Base-by-base conservation (phyloP, 805 yeast species). In the Pichia occidentalis region DNA sequence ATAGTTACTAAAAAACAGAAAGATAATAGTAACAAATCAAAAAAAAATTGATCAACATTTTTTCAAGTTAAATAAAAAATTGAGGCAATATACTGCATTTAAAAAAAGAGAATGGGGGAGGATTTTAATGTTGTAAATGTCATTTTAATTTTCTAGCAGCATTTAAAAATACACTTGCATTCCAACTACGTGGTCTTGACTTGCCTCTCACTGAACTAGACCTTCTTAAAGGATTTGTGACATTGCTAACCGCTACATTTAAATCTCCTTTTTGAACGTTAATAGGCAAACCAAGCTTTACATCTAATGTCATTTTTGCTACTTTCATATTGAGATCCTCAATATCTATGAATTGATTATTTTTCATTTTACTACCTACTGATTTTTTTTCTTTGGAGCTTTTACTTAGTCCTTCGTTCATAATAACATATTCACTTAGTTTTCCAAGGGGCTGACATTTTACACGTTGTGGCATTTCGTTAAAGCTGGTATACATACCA, bases 1-100 rank as follows among this genome's bases (percentile, higher is more conserved):
- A 54, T 70, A 0, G 38, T 26, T 7, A 37, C 54, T 28, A 50
- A 48, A 28, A 59, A 57, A 40, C 20, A 29, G 7, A 18, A 28
- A 5, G 24, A 27, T 8, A 4, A 23, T 28, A 13, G 21, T 11
- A 18, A 24, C 12, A 22, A 28, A 32, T 3, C 27, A 24, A 25
- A 25, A 24, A n/a, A 23, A 30, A 14, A 2, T n/a, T n/a, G n/a
- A n/a, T n/a, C n/a, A n/a, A n/a, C n/a, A n/a, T n/a, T n/a, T n/a
- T n/a, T n/a, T n/a, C n/a, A n/a, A n/a, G n/a, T n/a, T n/a, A 30
- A 17, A 24, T 16, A 11, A 23, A 25, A 16, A 23, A 23, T 9
- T 14, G 13, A 16, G 30, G 30, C 14, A 16, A 7, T 13, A 23
- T 13, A 24, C 16, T 4, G 18, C n/a, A 29, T 16, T 21, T 11